Percentiles rank a stretch among this genome's conserved stretches.
These are phyloP conservation scores for Aspergillus olivimuriae DNA, from an alignment of 495 filamentous ascomycete genomes.

Conservation along the genomic window DNA sequence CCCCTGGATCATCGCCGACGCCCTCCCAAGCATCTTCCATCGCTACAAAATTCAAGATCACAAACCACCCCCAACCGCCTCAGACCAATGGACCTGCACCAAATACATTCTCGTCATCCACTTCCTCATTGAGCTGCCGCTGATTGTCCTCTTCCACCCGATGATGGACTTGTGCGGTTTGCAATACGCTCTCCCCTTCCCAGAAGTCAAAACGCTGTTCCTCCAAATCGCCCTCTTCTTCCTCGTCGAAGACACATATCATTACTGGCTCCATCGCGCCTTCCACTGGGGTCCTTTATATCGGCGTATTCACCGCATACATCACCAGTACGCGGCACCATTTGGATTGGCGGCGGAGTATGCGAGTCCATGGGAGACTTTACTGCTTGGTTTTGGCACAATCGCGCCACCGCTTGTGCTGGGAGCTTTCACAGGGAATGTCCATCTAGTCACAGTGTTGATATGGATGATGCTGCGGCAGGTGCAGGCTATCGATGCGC, in stretches of 20 bases:
- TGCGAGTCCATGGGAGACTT: constrained; percentile 93
- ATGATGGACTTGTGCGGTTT: constrained; percentile 90
- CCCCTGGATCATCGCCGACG: constrained; percentile 91
- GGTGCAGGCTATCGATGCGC: constrained; percentile 96
- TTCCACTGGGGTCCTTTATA: constrained; percentile 97
- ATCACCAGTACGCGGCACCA: constrained; percentile 95
- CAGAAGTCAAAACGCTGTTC: constrained; percentile 69
- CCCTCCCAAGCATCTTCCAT: constrained; percentile 69
- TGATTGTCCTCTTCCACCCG: constrained; percentile 91
- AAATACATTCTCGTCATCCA: constrained; percentile 85
- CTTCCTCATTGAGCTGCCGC: constrained; percentile 93
- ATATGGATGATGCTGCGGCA: constrained; percentile 87
- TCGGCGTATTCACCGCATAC: constrained; percentile 92
- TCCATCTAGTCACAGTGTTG: constrained; percentile 96
- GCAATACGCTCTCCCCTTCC: constrained; percentile 82
- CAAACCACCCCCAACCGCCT: constrained; percentile 18
- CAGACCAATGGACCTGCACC: constrained; percentile 90
- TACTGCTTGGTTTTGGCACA: constrained; percentile 84
- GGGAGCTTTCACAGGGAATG: constrained; percentile 70
- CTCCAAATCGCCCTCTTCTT: constrained; percentile 93
- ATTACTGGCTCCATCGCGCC: constrained; percentile 93
- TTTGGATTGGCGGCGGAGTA: constrained; percentile 97
- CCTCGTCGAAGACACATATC: constrained; percentile 93
- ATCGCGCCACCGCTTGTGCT: constrained; percentile 79
- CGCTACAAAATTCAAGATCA: constrained; percentile 82